Evolutionary conservation across 805 yeast genomes (phyloP).

Genomic region (Candida silvicultrix): DNA sequence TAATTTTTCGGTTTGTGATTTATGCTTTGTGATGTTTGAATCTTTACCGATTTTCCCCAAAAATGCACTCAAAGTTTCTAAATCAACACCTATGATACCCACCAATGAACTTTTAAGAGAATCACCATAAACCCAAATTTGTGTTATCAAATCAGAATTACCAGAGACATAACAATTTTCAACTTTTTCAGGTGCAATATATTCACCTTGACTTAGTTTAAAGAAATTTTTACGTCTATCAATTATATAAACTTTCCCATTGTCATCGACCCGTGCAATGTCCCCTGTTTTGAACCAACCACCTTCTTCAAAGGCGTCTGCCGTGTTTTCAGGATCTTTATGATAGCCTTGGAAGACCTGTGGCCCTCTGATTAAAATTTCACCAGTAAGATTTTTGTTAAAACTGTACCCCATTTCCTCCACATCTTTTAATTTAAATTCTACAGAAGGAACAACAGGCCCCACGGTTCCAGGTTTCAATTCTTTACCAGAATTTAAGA

Average conservation of each 20-base stretch:
- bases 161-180: constrained; percentile 48
- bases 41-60: background rate
- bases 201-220: constrained; percentile 48
- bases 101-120: constrained; percentile 42
- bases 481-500: constrained; percentile 34
- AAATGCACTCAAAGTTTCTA: constrained; percentile 14
- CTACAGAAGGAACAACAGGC: constrained; percentile 40
- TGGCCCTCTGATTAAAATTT: constrained; percentile 47
- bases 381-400: constrained; percentile 41
- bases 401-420: constrained; percentile 50
- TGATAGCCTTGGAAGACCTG: constrained; percentile 31
- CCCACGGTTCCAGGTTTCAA: constrained; percentile 30
- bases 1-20: background rate
- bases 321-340: constrained; percentile 15
- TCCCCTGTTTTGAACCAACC: constrained; percentile 56
- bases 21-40: background rate
- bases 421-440: constrained; percentile 49
- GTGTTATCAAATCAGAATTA: constrained; percentile 34
- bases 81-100: constrained; percentile 48
- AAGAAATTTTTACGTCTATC: constrained; percentile 66
- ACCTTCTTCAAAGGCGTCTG: constrained; percentile 32
- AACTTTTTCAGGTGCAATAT: constrained; percentile 57
- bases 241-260: constrained; percentile 46
- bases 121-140: constrained; percentile 52
- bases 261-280: constrained; percentile 36